Conservation (phyloP, 177 flowering plant genomes). For the Vitis hybrid region DNA sequence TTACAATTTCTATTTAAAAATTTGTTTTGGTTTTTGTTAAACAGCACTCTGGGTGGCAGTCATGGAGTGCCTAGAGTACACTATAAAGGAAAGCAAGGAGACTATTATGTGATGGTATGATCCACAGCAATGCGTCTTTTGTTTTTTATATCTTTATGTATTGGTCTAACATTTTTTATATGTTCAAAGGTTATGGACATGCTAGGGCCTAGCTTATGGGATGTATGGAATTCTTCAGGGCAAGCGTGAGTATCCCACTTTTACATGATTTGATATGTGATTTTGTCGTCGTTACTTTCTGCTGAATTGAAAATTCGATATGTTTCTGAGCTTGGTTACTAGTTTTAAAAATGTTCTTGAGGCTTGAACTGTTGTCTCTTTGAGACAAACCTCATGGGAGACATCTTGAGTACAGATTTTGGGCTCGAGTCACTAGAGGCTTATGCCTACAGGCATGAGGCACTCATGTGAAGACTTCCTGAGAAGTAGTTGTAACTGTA, state of each 20-base stretch:
- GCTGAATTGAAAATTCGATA: background rate
- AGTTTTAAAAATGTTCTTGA: too few relatives aligned
- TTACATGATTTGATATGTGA: background rate
- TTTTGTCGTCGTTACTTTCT: background rate
- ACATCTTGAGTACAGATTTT: too few relatives aligned
- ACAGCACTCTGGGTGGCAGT: conserved; percentile 76
- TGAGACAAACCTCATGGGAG: too few relatives aligned
- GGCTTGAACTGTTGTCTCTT: too few relatives aligned
- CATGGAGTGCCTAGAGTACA: conserved; percentile 91
- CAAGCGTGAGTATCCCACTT: conserved; percentile 67
- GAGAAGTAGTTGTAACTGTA: too few relatives aligned
- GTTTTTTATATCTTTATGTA: background rate
- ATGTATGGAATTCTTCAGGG: conserved; percentile 85
- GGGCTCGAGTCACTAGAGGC: too few relatives aligned
- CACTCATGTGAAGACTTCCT: too few relatives aligned
- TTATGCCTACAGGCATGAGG: too few relatives aligned
- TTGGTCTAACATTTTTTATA: background rate
- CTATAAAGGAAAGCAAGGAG: conserved; percentile 88
- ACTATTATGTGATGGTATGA: conserved; percentile 85
- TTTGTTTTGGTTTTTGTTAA: conserved; percentile 3
- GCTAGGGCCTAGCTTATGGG: conserved; percentile 94
- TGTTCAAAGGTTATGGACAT: conserved; percentile 85
- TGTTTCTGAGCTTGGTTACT: too few relatives aligned
- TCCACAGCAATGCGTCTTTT: background rate
- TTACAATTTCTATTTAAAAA: background rate